Conservation (phyloP, 2,329 filamentous ascomycete genomes). For the Colletotrichum incanum region DNA sequence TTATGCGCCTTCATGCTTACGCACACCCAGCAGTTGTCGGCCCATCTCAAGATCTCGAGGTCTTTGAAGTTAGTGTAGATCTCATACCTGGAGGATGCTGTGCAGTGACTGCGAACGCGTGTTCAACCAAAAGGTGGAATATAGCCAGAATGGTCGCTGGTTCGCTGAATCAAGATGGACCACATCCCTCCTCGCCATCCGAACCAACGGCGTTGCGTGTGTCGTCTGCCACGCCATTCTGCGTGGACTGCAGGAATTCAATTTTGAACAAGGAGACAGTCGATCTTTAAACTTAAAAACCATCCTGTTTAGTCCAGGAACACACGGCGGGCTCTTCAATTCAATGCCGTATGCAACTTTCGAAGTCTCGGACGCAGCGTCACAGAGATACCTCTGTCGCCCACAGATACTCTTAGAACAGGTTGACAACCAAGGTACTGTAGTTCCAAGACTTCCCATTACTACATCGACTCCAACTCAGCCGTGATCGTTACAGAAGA, state of each 20-base stretch:
- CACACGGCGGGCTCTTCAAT: not conserved
- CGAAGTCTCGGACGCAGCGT: not conserved
- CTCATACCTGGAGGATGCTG: not conserved
- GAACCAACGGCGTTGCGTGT: not conserved
- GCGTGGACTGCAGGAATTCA: not conserved
- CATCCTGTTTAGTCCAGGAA: not conserved
- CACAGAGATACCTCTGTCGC: not conserved
- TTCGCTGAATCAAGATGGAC: not conserved
- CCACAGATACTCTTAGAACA: not conserved
- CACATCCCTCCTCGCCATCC: not conserved
- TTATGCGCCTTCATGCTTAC: no score
- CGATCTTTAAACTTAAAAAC: not conserved
- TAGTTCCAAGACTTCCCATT: not conserved
- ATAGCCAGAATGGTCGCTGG: not conserved
- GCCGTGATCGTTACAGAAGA: not conserved
- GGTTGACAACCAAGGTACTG: not conserved
- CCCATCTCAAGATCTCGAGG: not conserved
- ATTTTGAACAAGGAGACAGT: not conserved
- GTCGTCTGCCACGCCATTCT: not conserved
- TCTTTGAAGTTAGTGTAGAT: not conserved
- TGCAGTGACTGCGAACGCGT: not conserved
- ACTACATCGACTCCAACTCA: not conserved
- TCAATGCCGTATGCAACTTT: not conserved
- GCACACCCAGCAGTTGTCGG: not conserved
- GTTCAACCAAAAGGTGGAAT: not conserved